Base-by-base conservation (phyloP, 2,329 filamentous ascomycete species). In the Fusarium sp. region DNA sequence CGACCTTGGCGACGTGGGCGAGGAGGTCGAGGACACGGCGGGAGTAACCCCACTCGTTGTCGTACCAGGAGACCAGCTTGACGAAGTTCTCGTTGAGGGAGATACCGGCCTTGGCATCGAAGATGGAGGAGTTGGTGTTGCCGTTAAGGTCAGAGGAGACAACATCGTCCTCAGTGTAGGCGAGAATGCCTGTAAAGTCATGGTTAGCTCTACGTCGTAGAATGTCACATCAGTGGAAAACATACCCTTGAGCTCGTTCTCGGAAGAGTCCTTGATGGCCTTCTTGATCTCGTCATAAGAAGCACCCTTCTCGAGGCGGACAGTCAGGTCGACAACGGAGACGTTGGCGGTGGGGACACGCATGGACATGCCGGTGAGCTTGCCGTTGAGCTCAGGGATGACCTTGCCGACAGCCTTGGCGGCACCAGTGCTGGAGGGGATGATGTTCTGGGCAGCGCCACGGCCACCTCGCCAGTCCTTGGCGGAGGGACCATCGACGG, bases 371-470 rank as follows among this genome's bases (percentile, higher is more conserved):
- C 97, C 97, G 79, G 97, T 99, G 79, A 98, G 95, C 93, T 99
- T 99, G 91, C 97, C 97, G 89, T 98, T 98, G 80, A 99, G 92
- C 80, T 91, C 88, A 81, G 97, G 97, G 83, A 98, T 98, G 90
- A 98, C 97, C 93, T 99, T 99, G 89, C 97, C 97, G 88, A 99
- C 97, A 84, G 97, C 97, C 95, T 99, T 99, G 85, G 97, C 97
- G 86, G 97, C 97, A 92, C 97, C 97, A 78, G 97, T 99, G 91
- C 94, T 97, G 90, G 92, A 95, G 87, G 97, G 97, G 84, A 99
- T 98, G 91, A 98, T 98, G 93, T 99, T 98, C 91, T 97, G 94
- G 84, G 97, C 97, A 88, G 97, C 97, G 81, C 94, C 95, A 89
- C 97, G 97, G 86, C 97, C 97, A 92, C 97, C 97, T 88, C 96